phyloP scores from a whole-genome alignment of 2,329 filamentous ascomycete genomes.

The Rosellinia necatrix region DNA sequence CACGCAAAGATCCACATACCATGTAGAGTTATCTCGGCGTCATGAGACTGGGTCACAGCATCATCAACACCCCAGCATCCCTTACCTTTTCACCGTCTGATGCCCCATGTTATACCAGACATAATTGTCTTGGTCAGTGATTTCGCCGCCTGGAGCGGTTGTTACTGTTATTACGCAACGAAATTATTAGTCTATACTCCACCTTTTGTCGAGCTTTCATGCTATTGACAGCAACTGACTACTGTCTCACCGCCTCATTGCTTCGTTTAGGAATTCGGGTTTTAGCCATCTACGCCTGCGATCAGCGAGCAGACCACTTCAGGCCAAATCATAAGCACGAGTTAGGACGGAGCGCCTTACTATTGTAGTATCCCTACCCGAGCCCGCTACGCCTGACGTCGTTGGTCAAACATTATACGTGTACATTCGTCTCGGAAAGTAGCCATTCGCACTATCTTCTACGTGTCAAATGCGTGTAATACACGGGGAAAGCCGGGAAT shows the following conservation, averaged over 20 bases:
- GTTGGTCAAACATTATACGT: neutral
- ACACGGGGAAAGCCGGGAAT: no score
- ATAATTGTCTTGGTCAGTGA: no score
- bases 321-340: slow-evolving; percentile 3
- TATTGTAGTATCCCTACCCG: neutral
- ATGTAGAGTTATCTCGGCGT: no score
- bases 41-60: no score
- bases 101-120: no score
- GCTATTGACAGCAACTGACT: neutral
- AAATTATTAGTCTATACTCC: no score
- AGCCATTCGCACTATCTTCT: no score
- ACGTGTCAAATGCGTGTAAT: no score
- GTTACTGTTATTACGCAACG: neutral
- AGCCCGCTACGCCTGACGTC: neutral
- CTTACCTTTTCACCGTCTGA: no score
- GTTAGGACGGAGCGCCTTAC: slow-evolving; percentile 1
- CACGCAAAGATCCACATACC: no score
- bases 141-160: neutral
- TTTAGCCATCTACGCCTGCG: slow-evolving; percentile 1
- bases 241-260: slow-evolving; percentile 16
- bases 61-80: no score
- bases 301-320: neutral
- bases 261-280: neutral
- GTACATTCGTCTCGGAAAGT: no score
- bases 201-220: neutral